phyloP scores from a whole-genome alignment of 805 yeast genomes.

The Myxozyma lipomycoides region DNA sequence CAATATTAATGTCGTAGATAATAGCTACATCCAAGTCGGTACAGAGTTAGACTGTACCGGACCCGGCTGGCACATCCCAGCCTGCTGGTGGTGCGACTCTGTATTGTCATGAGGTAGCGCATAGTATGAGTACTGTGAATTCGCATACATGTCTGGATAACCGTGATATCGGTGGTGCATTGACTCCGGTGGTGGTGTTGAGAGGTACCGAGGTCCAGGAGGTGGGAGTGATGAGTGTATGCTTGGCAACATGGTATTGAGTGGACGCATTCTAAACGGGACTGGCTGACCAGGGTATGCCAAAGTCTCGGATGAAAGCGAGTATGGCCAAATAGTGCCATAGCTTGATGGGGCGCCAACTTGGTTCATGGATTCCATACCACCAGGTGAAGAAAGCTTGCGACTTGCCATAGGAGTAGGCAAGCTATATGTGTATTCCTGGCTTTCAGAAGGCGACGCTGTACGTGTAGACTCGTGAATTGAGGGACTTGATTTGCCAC shows the following conservation, averaged over 20 bases:
- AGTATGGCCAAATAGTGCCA: not conserved
- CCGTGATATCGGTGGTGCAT: not conserved
- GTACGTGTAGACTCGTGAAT: too few relatives aligned
- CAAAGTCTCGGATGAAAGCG: not conserved
- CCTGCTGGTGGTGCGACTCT: too few relatives aligned
- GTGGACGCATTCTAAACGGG: not conserved
- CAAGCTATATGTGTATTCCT: too few relatives aligned
- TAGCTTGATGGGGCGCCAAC: not conserved
- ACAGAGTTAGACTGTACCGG: too few relatives aligned
- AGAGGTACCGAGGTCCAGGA: not conserved
- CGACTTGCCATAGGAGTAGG: not conserved
- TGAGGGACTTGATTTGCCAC: not conserved
- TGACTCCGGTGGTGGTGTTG: not conserved
- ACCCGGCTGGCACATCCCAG: too few relatives aligned
- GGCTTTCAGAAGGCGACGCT: too few relatives aligned
- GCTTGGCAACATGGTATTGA: not conserved
- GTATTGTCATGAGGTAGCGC: not conserved
- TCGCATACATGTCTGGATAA: not conserved
- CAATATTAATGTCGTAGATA: too few relatives aligned
- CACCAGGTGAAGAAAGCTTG: not conserved
- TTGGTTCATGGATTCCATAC: not conserved
- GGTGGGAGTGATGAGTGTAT: not conserved
- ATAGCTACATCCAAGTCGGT: too few relatives aligned
- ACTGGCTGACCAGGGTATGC: not conserved
- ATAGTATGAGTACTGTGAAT: not conserved